Evolutionary conservation across 176 grass and related monocot genomes (phyloP).

Genomic region (sorghum (Sorghum bicolor)): DNA sequence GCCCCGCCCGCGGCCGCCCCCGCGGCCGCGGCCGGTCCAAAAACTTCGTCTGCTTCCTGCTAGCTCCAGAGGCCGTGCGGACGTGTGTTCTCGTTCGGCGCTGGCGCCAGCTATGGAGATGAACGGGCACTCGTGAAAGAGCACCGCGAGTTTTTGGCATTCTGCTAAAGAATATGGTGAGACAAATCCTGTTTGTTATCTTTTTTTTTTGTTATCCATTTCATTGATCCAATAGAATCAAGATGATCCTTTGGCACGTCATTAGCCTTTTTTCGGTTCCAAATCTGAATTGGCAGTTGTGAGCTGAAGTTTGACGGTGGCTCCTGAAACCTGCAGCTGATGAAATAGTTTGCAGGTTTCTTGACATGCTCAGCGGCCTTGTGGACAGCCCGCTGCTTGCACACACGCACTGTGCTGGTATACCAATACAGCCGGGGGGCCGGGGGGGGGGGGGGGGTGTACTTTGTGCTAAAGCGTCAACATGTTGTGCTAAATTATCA

Average conservation of each 20-base stretch:
- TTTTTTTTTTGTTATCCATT: background rate
- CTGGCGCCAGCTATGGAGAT: too few species aligned
- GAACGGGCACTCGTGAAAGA: too few species aligned
- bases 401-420: background rate
- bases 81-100: too few species aligned
- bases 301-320: background rate
- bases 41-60: too few species aligned
- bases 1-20: too few species aligned
- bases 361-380: background rate
- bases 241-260: background rate
- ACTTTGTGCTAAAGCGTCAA: too few species aligned
- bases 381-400: background rate
- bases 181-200: background rate
- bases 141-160: slow-evolving; percentile 26
- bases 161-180: slow-evolving; percentile 35
- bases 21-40: too few species aligned
- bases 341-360: background rate
- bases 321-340: background rate
- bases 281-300: background rate
- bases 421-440: too few species aligned
- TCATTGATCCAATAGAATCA: background rate
- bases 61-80: too few species aligned
- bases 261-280: background rate
- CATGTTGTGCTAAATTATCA: too few species aligned
- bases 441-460: too few species aligned